phyloP scores from a whole-genome alignment of 805 yeast species.

The Starmerella stigmatis region DNA sequence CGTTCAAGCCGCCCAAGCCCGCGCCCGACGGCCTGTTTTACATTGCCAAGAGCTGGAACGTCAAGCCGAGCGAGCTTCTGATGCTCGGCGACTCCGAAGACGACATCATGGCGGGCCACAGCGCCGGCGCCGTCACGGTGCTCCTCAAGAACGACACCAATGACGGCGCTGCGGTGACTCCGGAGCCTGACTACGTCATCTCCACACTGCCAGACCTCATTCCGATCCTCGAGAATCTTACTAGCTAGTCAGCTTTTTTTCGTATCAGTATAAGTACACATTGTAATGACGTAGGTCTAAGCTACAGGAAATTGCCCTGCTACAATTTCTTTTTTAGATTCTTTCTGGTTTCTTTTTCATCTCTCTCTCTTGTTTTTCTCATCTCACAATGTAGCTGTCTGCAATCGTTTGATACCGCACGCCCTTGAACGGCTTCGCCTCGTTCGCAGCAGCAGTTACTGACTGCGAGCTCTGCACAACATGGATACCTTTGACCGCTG shows the following conservation, averaged over 20 bases:
- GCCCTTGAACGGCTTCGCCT: constrained; percentile 77
- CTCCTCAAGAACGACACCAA: constrained; percentile 46
- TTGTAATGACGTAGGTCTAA: no score
- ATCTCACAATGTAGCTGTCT: constrained; percentile 41
- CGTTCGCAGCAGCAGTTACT: constrained; percentile 41
- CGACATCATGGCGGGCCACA: constrained; percentile 53
- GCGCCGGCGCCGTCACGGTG: constrained; percentile 54
- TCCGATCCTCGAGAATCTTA: constrained; percentile 11
- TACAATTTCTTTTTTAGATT: background rate
- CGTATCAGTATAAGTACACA: no score
- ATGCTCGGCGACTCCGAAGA: constrained; percentile 71
- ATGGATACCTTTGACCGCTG: constrained; percentile 14
- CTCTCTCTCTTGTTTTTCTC: background rate
- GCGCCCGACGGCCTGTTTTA: constrained; percentile 51
- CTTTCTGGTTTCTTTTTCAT: background rate
- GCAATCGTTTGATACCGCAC: constrained; percentile 69
- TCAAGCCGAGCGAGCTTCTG: constrained; percentile 38
- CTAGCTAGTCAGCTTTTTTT: background rate
- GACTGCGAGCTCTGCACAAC: constrained; percentile 33
- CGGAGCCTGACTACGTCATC: constrained; percentile 33
- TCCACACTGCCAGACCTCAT: constrained; percentile 23
- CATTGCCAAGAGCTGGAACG: constrained; percentile 42
- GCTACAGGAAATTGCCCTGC: no score
- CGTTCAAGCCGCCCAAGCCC: constrained; percentile 60
- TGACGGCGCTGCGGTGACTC: constrained; percentile 33